Evolutionary conservation across 2,329 filamentous ascomycete genomes (phyloP).

Genomic region (Neocucurbitaria cava): DNA sequence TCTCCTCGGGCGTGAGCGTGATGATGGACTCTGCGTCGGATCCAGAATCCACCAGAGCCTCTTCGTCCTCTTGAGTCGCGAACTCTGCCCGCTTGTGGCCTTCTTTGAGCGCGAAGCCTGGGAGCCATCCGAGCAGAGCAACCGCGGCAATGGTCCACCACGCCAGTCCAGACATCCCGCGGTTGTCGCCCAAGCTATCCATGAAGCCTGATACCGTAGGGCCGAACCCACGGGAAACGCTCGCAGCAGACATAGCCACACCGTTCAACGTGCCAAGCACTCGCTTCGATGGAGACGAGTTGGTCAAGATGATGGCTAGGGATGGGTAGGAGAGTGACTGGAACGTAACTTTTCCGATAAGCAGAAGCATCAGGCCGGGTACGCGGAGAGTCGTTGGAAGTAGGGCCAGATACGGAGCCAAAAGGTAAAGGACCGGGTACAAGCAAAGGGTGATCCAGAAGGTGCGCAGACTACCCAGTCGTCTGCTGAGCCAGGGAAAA

Average conservation of each 20-base stretch:
- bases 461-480: conserved; percentile 78
- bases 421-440: conserved; percentile 87
- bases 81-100: conserved; percentile 50
- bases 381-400: conserved; percentile 76
- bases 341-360: conserved; percentile 93
- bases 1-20: conserved; percentile 42
- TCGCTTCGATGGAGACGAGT: conserved; percentile 82
- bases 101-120: conserved; percentile 69
- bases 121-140: conserved; percentile 68
- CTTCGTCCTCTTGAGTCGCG: conserved; percentile 33
- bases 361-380: conserved; percentile 75
- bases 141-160: conserved; percentile 92
- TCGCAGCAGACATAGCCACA: conserved; percentile 88
- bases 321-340: conserved; percentile 90
- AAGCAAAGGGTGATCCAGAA: conserved; percentile 82
- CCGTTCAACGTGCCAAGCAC: conserved; percentile 94
- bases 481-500: conserved; percentile 78
- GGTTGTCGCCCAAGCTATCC: conserved; percentile 78
- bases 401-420: conserved; percentile 87
- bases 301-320: conserved; percentile 86
- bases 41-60: conserved; percentile 36
- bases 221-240: conserved; percentile 84
- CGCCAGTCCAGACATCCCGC: conserved; percentile 84
- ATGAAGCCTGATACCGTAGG: conserved; percentile 87
- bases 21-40: conserved; percentile 43